phyloP scores from a whole-genome alignment of 2,329 filamentous ascomycete genomes.

The Penicillium digitatum region DNA sequence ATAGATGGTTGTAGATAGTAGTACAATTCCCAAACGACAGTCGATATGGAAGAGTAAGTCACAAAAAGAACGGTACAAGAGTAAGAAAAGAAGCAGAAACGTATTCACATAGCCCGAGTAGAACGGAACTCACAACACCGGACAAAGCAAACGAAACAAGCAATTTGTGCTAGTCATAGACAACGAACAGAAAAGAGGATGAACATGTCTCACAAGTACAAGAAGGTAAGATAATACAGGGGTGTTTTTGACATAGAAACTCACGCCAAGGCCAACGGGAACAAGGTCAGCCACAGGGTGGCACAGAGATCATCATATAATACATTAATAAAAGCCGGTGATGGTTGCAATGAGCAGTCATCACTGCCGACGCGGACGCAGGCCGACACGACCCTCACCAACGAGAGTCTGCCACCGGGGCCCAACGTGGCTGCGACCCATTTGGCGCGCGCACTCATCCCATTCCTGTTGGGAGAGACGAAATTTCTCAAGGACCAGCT shows the following conservation, averaged over 20 bases:
- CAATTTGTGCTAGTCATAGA: conserved; percentile 5
- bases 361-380: conserved; percentile 32
- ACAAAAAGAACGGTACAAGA: background rate
- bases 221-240: conserved; percentile 21
- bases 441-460: conserved; percentile 44
- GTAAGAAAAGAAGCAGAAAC: background rate
- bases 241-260: conserved; percentile 14
- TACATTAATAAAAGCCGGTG: conserved; percentile 12
- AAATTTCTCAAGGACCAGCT: conserved; percentile 45
- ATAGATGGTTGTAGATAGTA: conserved; percentile 2
- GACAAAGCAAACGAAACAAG: background rate
- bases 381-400: conserved; percentile 42
- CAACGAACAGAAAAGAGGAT: background rate
- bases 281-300: conserved; percentile 9
- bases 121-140: background rate
- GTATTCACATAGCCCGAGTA: conserved; percentile 10
- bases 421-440: conserved; percentile 42
- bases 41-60: background rate
- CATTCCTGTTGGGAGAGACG: conserved; percentile 43
- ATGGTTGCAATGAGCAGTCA: background rate
- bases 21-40: conserved; percentile 1
- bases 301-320: conserved; percentile 16
- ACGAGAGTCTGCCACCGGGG: conserved; percentile 43
- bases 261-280: conserved; percentile 3
- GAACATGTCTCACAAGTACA: background rate